phyloP scores from a whole-genome alignment of 2,329 filamentous ascomycete species.

The Exophiala bonariae region DNA sequence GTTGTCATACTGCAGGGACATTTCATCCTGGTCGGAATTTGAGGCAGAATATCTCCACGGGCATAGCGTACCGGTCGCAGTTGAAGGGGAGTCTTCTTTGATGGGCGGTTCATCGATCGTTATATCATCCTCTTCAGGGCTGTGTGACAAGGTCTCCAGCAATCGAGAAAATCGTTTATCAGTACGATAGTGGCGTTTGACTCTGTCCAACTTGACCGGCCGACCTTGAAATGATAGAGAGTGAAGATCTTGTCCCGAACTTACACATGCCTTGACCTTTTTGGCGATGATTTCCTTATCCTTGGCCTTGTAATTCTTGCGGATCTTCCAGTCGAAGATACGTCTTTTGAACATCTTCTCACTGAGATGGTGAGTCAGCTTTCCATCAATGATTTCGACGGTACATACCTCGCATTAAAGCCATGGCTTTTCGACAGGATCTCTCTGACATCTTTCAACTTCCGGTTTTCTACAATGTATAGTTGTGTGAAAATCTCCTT shows the following conservation, averaged over 20 bases:
- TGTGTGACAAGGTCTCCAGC: constrained; percentile 18
- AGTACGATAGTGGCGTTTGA: constrained; percentile 21
- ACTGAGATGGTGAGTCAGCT: neutral
- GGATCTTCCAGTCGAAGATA: constrained; percentile 22
- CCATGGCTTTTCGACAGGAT: constrained; percentile 20
- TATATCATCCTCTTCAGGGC: constrained; percentile 12
- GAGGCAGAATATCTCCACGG: neutral
- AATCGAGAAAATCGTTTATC: constrained; percentile 17
- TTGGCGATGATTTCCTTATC: constrained; percentile 19
- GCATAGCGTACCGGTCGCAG: neutral
- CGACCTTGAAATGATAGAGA: constrained; percentile 19
- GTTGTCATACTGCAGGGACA: neutral
- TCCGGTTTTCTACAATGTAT: constrained; percentile 19
- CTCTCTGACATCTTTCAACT: constrained; percentile 19
- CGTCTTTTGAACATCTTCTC: constrained; percentile 25
- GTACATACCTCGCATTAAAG: constrained; percentile 13
- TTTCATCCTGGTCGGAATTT: neutral
- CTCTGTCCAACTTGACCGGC: constrained; percentile 19
- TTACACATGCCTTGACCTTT: constrained; percentile 17
- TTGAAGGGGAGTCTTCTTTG: constrained; percentile 16
- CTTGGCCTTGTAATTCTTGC: constrained; percentile 23
- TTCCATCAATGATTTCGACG: neutral
- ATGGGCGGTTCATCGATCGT: constrained; percentile 3
- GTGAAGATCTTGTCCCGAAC: constrained; percentile 15
- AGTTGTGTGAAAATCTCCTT: constrained; percentile 21